A percentile compares a stretch with the other conserved stretches of the same genome.
Conservation (phyloP, 2,329 filamentous ascomycete species). For the Colletotrichum navitas region DNA sequence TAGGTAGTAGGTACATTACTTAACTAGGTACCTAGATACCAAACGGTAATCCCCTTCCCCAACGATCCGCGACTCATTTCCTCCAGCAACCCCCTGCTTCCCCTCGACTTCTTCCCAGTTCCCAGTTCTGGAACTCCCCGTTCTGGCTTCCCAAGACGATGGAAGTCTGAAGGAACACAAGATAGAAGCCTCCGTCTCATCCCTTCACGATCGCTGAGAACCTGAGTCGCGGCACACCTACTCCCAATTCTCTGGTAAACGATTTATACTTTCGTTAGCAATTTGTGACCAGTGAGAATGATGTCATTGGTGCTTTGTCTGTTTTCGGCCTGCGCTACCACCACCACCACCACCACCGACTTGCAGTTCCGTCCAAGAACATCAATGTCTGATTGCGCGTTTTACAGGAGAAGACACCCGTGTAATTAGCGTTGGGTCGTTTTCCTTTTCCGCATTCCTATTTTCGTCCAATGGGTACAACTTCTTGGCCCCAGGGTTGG, state of each 20-base stretch:
- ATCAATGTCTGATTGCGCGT: neutral
- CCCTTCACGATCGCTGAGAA: neutral
- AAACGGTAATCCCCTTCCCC: neutral
- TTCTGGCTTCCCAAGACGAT: neutral
- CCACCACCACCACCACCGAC: neutral
- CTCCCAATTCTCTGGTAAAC: neutral
- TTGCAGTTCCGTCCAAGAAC: neutral
- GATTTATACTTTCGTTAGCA: too few species aligned
- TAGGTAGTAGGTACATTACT: too few species aligned
- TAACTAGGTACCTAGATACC: neutral
- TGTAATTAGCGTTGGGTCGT: neutral
- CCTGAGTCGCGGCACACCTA: constrained; percentile 1
- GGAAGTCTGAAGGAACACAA: constrained; percentile 5
- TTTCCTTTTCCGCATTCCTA: neutral
- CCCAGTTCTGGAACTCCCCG: neutral
- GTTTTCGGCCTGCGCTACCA: neutral
- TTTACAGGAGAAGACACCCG: neutral
- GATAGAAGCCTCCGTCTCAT: constrained; percentile 3
- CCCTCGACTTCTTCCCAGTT: neutral
- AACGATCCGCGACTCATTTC: constrained; percentile 3
- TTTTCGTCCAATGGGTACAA: neutral
- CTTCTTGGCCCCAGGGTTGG: neutral
- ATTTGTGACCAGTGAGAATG: neutral
- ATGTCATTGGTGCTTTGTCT: constrained; percentile 15
- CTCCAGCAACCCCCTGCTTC: neutral